These are phyloP conservation scores for Neofusicoccum sp. DNA, from an alignment of 2,329 filamentous ascomycete genomes.

Conservation along the genomic window DNA sequence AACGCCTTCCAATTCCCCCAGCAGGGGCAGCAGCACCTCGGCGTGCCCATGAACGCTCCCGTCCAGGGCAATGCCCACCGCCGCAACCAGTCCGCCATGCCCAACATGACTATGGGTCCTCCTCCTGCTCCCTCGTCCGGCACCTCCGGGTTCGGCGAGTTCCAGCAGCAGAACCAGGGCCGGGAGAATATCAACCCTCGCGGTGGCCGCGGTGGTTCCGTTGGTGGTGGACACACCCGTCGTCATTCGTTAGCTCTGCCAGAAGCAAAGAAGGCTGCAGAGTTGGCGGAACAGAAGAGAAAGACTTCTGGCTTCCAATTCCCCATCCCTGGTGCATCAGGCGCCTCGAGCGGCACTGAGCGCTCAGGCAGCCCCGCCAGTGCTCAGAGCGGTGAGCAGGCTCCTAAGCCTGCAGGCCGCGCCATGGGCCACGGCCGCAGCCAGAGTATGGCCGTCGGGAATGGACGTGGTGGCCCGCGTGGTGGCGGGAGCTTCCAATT, in stretches of 20 bases:
- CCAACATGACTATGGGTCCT: slow-evolving; percentile 87
- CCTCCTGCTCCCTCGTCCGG: slow-evolving; percentile 90
- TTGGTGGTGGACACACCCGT: slow-evolving; percentile 77
- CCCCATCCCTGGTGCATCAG: slow-evolving; percentile 71
- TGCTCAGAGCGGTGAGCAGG: slow-evolving; percentile 31
- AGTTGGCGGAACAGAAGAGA: slow-evolving; percentile 94
- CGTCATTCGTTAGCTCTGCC: slow-evolving; percentile 92
- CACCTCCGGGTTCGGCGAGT: slow-evolving; percentile 84
- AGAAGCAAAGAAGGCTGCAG: slow-evolving; percentile 96
- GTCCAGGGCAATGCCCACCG: slow-evolving; percentile 84
- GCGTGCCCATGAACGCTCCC: slow-evolving; percentile 73
- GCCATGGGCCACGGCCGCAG: slow-evolving; percentile 69
- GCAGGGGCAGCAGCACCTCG: slow-evolving; percentile 59
- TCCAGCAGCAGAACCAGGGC: slow-evolving; percentile 58
- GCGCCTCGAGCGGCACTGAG: slow-evolving; percentile 51
- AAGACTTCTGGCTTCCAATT: slow-evolving; percentile 95
- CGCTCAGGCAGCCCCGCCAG: slow-evolving; percentile 59
- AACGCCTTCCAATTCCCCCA: slow-evolving; percentile 86
- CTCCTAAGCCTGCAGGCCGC: slow-evolving; percentile 39
- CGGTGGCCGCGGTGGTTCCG: slow-evolving; percentile 68
- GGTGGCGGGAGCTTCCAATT: slow-evolving; percentile 76
- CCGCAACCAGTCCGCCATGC: slow-evolving; percentile 95
- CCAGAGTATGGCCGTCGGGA: slow-evolving; percentile 84
- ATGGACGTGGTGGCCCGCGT: slow-evolving; percentile 66
- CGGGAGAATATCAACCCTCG: slow-evolving; percentile 70